Evolutionary conservation across 1,284 basidiomycete species (phyloP).

Genomic region (Fomitiporia mediterranea): DNA sequence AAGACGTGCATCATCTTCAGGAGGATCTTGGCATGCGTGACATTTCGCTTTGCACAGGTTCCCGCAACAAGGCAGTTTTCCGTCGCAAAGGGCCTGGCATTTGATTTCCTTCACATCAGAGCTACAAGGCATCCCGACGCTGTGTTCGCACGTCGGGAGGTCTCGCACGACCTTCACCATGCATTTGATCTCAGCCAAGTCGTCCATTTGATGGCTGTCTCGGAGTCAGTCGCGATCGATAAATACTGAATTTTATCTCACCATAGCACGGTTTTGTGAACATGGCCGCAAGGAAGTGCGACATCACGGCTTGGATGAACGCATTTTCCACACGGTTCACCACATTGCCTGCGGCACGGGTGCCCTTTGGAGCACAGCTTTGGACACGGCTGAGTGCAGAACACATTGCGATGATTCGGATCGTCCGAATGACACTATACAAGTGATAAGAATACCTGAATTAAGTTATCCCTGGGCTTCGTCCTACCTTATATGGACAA

Average conservation of each 20-base stretch:
- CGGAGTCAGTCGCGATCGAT: background rate
- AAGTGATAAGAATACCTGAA: background rate
- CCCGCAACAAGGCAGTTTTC: conserved; percentile 51
- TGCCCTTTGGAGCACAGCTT: conserved; percentile 52
- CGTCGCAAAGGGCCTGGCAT: conserved; percentile 44
- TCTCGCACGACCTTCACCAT: conserved; percentile 38
- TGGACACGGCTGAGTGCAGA: conserved; percentile 50
- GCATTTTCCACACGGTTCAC: conserved; percentile 54
- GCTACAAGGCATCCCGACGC: conserved; percentile 41
- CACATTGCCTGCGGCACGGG: conserved; percentile 56
- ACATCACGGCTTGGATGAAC: conserved; percentile 43
- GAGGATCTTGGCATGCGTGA: conserved; percentile 41
- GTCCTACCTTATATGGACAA: conserved; percentile 55
- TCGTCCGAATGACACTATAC: conserved; percentile 65
- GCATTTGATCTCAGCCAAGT: conserved; percentile 45
- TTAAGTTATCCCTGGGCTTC: background rate
- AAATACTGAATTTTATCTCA: conserved; percentile 29
- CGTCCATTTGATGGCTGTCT: conserved; percentile 43
- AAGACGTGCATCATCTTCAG: background rate
- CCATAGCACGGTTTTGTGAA: conserved; percentile 47
- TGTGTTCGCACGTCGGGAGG: conserved; percentile 57
- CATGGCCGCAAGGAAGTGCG: conserved; percentile 61
- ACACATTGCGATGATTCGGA: conserved; percentile 44
- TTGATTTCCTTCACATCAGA: conserved; percentile 34
- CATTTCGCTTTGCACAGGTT: conserved; percentile 47